Base-by-base conservation (phyloP, 2,329 filamentous ascomycete genomes). In the Teratosphaeriaceae sp. region DNA sequence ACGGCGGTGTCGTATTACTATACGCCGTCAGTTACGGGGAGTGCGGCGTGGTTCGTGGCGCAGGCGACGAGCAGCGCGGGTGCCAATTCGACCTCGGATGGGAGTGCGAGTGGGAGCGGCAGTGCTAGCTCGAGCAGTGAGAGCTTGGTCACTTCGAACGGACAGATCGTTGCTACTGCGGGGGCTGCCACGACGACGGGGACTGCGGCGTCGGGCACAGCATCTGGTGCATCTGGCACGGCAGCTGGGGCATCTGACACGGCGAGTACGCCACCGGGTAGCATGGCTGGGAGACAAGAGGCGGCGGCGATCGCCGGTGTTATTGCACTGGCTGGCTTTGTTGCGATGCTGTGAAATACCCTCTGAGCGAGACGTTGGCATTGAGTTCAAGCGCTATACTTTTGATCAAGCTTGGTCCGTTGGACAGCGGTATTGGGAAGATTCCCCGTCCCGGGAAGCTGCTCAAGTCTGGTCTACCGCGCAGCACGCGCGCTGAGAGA, bases 1-100 rank as follows among this genome's bases (percentile, higher is more conserved):
- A 60, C 57, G 13, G 57, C 46, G 5, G 54, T 57, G n/a, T 53
- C 51, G 27, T 44, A 47, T 9, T 60, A 60, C 42, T 59, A 38
- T 43, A 60, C 55, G 3, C 49, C 56, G 3, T 48, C 47, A 2
- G 48, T 58, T 11, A 60, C 57, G 19, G 57, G 57, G 13, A 47
- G 37, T 16, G 43, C 45, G 9, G 53, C 50, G 15, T 57, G 45
- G 38, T 27, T 48, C 15, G 34, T 57, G 3, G 49, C 50, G 24
- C 39, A 52, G 16, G 41, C 53, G 9, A 57, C 54, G 11, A 45
- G 40, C 13, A 46, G 36, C 21, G 31, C 30, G 20, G 41, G 29
- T 37, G 41, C 20, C 15, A n/a, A n/a, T n/a, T n/a, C n/a, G n/a
- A n/a, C n/a, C n/a, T n/a, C n/a, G n/a, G n/a, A n/a, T n/a, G 7